Conservation (phyloP, 208 protist species). For the Crithidia mellificae region DNA sequence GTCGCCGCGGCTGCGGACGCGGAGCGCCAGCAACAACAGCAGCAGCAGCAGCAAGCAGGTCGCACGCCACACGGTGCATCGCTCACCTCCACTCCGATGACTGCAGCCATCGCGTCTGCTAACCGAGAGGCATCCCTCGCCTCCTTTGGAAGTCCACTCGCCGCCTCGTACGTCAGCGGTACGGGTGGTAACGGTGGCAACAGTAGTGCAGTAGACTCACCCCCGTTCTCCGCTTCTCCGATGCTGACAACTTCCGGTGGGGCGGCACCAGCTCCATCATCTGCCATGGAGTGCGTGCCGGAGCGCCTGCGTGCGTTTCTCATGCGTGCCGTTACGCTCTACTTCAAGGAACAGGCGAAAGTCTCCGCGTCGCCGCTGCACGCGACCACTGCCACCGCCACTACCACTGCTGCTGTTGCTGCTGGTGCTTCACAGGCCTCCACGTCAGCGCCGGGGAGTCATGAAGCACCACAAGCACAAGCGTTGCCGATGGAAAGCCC, state of each 20-base stretch:
- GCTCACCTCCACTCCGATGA: constrained; percentile 9
- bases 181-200: background rate
- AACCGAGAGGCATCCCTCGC: background rate
- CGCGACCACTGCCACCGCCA: no score
- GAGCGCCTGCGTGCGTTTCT: constrained; percentile 32
- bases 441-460: no score
- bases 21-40: constrained; percentile 11
- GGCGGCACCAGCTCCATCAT: background rate
- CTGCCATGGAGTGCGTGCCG: constrained; percentile 12
- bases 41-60: constrained; percentile 18
- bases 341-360: constrained; percentile 23
- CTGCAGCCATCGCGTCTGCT: background rate
- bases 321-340: constrained; percentile 27
- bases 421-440: no score
- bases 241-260: background rate
- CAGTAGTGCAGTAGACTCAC: background rate
- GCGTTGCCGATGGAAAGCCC: constrained; percentile 14
- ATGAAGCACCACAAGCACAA: no score
- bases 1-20: constrained; percentile 16
- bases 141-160: constrained; percentile 1
- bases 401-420: no score
- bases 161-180: no score
- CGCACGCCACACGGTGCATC: background rate
- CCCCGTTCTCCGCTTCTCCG: background rate
- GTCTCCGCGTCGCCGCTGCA: no score